phyloP scores from a whole-genome alignment of 148 eudicot species.

The Dysphania ambrosioides region DNA sequence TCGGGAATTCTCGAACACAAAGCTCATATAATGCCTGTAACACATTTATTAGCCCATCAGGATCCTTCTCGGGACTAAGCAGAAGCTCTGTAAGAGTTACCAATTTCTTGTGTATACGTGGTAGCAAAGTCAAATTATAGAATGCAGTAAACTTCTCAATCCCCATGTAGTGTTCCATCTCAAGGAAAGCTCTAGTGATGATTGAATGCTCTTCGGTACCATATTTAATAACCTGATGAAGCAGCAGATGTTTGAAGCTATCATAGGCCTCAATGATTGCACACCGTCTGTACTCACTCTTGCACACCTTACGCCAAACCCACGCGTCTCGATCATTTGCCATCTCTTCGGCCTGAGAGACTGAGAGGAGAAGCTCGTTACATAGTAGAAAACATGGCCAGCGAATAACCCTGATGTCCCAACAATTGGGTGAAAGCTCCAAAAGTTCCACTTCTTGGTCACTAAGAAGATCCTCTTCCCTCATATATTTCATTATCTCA shows the following conservation, averaged over 20 bases:
- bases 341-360: slow-evolving; percentile 62
- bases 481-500: slow-evolving; percentile 63
- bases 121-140: slow-evolving; percentile 49
- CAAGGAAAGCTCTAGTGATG: slow-evolving; percentile 48
- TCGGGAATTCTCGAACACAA: slow-evolving; percentile 61
- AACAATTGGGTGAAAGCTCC: slow-evolving; percentile 78
- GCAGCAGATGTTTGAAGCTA: slow-evolving; percentile 60
- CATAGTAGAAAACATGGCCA: slow-evolving; percentile 90
- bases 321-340: slow-evolving; percentile 42
- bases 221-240: slow-evolving; percentile 44
- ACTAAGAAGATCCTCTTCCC: slow-evolving; percentile 90
- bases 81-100: slow-evolving; percentile 61
- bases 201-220: slow-evolving; percentile 64
- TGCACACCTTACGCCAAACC: slow-evolving; percentile 73
- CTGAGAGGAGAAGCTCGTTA: slow-evolving; percentile 84
- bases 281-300: slow-evolving; percentile 82
- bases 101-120: slow-evolving; percentile 48
- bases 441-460: slow-evolving; percentile 74
- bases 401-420: slow-evolving; percentile 82
- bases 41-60: slow-evolving; percentile 46
- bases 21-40: slow-evolving; percentile 82
- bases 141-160: slow-evolving; percentile 43
- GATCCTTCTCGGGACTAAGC: slow-evolving; percentile 44
- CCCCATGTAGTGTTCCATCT: slow-evolving; percentile 48
- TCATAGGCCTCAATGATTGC: slow-evolving; percentile 84